phyloP scores from a whole-genome alignment of 306 rosid genomes.

The Potentilla sterilis region DNA sequence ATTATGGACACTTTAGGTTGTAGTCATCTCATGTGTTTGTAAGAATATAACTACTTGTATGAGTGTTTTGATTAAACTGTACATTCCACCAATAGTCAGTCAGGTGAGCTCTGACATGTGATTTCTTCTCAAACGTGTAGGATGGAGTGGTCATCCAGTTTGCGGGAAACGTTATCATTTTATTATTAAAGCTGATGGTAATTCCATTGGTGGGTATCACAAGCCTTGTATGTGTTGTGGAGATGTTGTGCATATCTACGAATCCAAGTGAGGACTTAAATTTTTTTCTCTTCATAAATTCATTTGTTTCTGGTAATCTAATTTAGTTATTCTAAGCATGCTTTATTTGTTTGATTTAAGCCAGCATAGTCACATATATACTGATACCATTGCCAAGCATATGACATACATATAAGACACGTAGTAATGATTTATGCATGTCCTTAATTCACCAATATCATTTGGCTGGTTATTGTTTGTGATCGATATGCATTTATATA shows the following conservation, averaged over 20 bases:
- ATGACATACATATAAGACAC: not conserved
- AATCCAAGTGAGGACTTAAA: constrained; percentile 76
- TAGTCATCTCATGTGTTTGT: not conserved
- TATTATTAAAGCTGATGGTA: constrained; percentile 85
- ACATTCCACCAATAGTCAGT: not conserved
- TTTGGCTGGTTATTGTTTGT: not conserved
- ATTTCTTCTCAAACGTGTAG: constrained; percentile 36
- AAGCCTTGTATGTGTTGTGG: constrained; percentile 99
- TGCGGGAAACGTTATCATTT: constrained; percentile 91
- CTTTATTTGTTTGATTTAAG: not conserved
- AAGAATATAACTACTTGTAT: not conserved
- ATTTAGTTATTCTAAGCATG: not conserved
- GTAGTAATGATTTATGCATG: not conserved
- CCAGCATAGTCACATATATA: not conserved
- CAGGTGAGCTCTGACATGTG: constrained; percentile 14
- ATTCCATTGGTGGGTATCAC: constrained; percentile 91
- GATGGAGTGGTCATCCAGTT: constrained; percentile 97
- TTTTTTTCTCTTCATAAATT: not conserved
- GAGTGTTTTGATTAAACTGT: not conserved
- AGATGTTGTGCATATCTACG: constrained; percentile 83
- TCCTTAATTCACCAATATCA: not conserved
- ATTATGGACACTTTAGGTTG: not conserved
- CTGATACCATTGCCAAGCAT: not conserved
- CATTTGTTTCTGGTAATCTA: not conserved
- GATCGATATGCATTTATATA: not conserved